phyloP scores from a whole-genome alignment of 2,329 filamentous ascomycete species.

The Beauveria caledonica region DNA sequence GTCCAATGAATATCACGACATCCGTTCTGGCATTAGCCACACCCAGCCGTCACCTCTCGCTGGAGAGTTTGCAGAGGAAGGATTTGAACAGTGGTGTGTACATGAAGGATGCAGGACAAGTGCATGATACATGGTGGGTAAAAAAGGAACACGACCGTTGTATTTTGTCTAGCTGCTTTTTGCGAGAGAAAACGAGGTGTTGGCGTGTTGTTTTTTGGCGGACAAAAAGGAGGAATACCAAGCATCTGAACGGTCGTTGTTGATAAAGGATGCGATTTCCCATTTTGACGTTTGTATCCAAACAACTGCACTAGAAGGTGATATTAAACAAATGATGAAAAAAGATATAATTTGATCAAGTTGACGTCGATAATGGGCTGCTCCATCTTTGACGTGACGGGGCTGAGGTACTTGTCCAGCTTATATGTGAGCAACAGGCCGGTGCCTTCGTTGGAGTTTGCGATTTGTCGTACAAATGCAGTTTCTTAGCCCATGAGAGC shows the following conservation, averaged over 20 bases:
- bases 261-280: not conserved
- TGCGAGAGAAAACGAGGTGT: not conserved
- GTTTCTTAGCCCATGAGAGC: slow-evolving; percentile 91
- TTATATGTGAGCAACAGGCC: slow-evolving; percentile 17
- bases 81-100: slow-evolving; percentile 3
- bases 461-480: slow-evolving; percentile 57
- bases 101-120: not conserved
- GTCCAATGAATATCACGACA: not conserved
- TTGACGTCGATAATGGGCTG: not conserved
- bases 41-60: not conserved
- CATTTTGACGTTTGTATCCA: not conserved
- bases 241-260: slow-evolving; percentile 6
- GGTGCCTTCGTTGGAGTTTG: slow-evolving; percentile 30
- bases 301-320: not conserved
- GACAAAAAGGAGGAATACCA: slow-evolving; percentile 2
- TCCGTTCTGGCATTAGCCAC: not conserved
- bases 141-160: not conserved
- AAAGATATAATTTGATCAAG: not conserved
- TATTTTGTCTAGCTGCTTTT: slow-evolving; percentile 3
- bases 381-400: not conserved
- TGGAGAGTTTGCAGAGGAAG: not conserved
- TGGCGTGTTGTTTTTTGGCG: slow-evolving; percentile 3
- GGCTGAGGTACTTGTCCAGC: not conserved
- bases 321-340: not conserved
- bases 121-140: not conserved